Evolutionary conservation across 768 basidiomycete species (phyloP).

Genomic region (Leccinum imitatum): DNA sequence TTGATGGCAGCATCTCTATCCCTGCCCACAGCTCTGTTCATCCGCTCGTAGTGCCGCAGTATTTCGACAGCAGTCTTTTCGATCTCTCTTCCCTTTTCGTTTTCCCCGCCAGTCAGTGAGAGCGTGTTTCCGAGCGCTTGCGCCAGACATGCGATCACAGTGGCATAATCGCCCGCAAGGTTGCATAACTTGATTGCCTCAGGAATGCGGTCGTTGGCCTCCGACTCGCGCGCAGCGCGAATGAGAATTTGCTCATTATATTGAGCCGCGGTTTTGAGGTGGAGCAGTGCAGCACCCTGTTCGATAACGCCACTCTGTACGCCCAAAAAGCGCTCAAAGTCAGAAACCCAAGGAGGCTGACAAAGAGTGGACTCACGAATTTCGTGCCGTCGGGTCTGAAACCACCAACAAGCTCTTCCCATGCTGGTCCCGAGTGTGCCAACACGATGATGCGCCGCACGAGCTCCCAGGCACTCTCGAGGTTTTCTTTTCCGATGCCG

Average conservation of each 20-base stretch:
- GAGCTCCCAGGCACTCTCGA: constrained; percentile 79
- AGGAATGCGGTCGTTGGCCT: constrained; percentile 78
- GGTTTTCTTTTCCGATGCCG: constrained; percentile 79
- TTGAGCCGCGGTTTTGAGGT: constrained; percentile 56
- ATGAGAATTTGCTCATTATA: constrained; percentile 84
- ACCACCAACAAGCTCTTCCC: constrained; percentile 95
- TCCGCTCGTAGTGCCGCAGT: constrained; percentile 75
- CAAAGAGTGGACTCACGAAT: constrained; percentile 56
- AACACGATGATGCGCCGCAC: constrained; percentile 75
- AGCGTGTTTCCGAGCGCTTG: constrained; percentile 84
- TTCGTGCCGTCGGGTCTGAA: constrained; percentile 86
- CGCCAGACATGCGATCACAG: constrained; percentile 85
- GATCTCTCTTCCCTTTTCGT: constrained; percentile 61
- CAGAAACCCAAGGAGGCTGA: background rate
- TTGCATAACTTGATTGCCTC: constrained; percentile 97
- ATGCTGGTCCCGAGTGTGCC: constrained; percentile 74
- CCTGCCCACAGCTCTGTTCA: constrained; percentile 68
- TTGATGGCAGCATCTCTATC: constrained; percentile 68
- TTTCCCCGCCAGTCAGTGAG: constrained; percentile 49
- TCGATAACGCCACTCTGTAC: constrained; percentile 83
- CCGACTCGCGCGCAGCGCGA: constrained; percentile 77
- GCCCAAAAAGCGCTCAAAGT: background rate
- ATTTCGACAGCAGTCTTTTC: constrained; percentile 80
- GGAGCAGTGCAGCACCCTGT: constrained; percentile 64
- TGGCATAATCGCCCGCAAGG: constrained; percentile 86